Evolutionary conservation across 768 basidiomycete species (phyloP).

Genomic region (Collybia sordida): DNA sequence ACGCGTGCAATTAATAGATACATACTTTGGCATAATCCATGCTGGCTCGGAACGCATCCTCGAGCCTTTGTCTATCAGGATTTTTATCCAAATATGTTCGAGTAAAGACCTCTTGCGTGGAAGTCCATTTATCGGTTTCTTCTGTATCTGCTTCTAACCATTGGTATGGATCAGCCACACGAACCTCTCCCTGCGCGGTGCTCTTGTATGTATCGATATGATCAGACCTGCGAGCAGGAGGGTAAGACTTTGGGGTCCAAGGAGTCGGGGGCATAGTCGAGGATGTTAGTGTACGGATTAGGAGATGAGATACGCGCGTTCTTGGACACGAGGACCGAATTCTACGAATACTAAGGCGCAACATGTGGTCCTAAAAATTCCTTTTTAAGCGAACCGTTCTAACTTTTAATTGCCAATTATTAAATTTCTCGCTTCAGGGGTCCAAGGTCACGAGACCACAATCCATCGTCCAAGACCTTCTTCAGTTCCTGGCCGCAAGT

Average conservation of each 20-base stretch:
- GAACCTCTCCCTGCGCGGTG: constrained; percentile 57
- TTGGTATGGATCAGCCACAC: constrained; percentile 68
- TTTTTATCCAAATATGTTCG: constrained; percentile 62
- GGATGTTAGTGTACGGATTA: constrained; percentile 22
- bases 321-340: constrained; percentile 6
- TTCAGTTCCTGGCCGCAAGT: no score
- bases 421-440: constrained; percentile 9
- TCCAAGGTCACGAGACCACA: constrained; percentile 1
- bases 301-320: constrained; percentile 21
- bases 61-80: constrained; percentile 55
- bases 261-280: constrained; percentile 37
- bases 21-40: constrained; percentile 43
- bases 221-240: constrained; percentile 61
- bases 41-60: constrained; percentile 51
- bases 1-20: not conserved
- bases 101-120: constrained; percentile 59
- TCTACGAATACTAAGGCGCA: constrained; percentile 15
- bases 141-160: constrained; percentile 69
- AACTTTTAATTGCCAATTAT: constrained; percentile 4
- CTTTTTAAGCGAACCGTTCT: constrained; percentile 16
- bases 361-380: constrained; percentile 15
- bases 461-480: no score
- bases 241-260: constrained; percentile 64
- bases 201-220: constrained; percentile 71
- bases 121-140: constrained; percentile 67